phyloP scores from a whole-genome alignment of 2,329 filamentous ascomycete genomes.

The Aureobasidium sp. region DNA sequence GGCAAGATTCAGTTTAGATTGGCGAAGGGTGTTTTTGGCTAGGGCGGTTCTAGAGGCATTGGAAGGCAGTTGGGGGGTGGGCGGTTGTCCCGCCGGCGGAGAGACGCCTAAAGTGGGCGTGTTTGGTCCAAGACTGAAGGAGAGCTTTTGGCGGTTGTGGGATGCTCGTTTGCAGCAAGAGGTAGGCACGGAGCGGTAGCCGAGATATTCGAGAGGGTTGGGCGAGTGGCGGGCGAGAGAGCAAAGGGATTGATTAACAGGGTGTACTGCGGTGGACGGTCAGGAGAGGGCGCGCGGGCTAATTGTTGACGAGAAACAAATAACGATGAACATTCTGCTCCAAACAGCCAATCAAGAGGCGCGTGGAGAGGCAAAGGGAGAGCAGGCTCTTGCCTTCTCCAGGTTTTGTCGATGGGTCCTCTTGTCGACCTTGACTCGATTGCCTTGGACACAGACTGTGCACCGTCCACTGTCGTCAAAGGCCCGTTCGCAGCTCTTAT shows the following conservation, averaged over 20 bases:
- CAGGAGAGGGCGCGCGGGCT: constrained; percentile 2
- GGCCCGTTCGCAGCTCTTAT: neutral
- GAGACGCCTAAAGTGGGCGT: constrained; percentile 2
- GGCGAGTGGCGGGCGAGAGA: neutral
- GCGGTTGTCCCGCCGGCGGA: constrained; percentile 8
- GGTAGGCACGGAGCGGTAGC: neutral
- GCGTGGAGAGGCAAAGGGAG: neutral
- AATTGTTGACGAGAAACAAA: constrained; percentile 8
- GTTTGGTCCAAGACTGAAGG: neutral
- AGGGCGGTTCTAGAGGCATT: constrained; percentile 4
- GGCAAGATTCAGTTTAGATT: neutral
- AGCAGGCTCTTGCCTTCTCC: neutral
- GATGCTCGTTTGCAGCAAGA: neutral
- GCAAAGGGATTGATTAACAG: constrained; percentile 4
- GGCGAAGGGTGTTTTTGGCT: neutral
- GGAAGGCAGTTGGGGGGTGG: neutral
- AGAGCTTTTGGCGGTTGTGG: neutral
- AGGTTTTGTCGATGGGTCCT: neutral
- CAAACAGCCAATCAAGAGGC: neutral
- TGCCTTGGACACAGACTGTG: constrained; percentile 6
- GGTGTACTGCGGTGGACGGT: neutral
- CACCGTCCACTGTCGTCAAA: neutral
- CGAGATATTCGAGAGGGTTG: neutral
- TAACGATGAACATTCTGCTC: neutral
- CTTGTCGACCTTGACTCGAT: constrained; percentile 5